Evolutionary conservation across 2,329 filamentous ascomycete species (phyloP).

Genomic region (Hypoxylon sp.): DNA sequence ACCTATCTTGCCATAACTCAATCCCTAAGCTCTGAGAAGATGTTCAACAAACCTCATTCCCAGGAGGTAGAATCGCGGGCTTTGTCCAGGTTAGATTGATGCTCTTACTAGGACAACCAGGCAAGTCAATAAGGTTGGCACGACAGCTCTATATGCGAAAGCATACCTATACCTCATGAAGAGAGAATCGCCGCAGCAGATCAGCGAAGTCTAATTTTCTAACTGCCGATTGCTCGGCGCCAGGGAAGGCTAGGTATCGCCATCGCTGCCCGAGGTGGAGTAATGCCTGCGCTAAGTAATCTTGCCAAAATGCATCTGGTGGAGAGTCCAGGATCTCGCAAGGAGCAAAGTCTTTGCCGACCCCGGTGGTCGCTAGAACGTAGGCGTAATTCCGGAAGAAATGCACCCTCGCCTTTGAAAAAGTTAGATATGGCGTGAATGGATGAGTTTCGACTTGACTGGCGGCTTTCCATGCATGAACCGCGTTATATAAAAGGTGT

Average conservation of each 20-base stretch:
- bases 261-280: slow-evolving; percentile 22
- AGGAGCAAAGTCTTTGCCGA: slow-evolving; percentile 23
- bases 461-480: slow-evolving; percentile 27
- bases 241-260: slow-evolving; percentile 22
- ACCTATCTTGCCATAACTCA: neutral
- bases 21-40: neutral
- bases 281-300: slow-evolving; percentile 21
- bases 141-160: neutral
- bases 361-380: slow-evolving; percentile 27
- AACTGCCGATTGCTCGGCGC: neutral
- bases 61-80: neutral
- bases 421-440: slow-evolving; percentile 29
- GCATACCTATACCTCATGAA: neutral
- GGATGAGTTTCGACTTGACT: slow-evolving; percentile 7
- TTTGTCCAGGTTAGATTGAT: neutral
- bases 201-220: neutral
- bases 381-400: slow-evolving; percentile 32
- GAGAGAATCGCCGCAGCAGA: neutral
- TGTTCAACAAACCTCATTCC: neutral
- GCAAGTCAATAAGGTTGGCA: neutral
- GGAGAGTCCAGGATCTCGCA: slow-evolving; percentile 33
- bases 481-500: slow-evolving; percentile 36
- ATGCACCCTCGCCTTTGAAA: slow-evolving; percentile 21
- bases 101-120: neutral
- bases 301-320: neutral